phyloP scores from a whole-genome alignment of 2,329 filamentous ascomycete genomes.

The Xylariales sp. region DNA sequence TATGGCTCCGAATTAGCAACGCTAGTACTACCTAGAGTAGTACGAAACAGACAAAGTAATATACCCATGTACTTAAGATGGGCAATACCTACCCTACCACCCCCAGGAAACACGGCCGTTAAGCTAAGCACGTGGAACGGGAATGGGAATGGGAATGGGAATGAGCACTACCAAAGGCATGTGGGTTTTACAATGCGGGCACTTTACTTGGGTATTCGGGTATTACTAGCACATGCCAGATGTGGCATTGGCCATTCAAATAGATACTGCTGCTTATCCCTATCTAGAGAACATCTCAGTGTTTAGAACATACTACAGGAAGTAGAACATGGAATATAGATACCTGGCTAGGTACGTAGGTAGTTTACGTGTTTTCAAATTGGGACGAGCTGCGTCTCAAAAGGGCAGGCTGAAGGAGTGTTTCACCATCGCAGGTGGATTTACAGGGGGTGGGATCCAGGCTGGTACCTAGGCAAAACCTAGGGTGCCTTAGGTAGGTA shows the following conservation, averaged over 20 bases:
- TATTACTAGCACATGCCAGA: too few relatives aligned
- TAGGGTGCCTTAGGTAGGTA: too few relatives aligned
- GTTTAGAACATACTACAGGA: background rate
- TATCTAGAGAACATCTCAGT: too few relatives aligned
- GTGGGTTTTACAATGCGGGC: background rate
- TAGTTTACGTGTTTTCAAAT: background rate
- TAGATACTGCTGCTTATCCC: background rate
- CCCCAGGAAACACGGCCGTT: conserved; percentile 7
- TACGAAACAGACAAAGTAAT: background rate
- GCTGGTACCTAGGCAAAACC: background rate
- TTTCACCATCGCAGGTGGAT: conserved; percentile 15
- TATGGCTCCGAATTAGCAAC: too few relatives aligned
- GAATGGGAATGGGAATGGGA: background rate
- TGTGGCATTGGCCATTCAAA: background rate
- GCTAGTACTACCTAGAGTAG: too few relatives aligned
- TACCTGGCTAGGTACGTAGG: too few relatives aligned
- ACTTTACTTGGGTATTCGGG: background rate
- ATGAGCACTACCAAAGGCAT: background rate
- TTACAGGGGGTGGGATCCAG: conserved; percentile 11
- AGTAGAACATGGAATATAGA: too few relatives aligned
- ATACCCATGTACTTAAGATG: background rate
- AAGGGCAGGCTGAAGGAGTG: conserved; percentile 4
- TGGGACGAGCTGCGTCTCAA: conserved; percentile 7
- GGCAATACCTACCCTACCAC: too few relatives aligned
- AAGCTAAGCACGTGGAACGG: conserved; percentile 22